A percentile compares a stretch with the other conserved stretches of the same genome.
Evolutionary conservation across 176 grass and related monocot species (phyloP).

Genomic region (Dendrocalamus sinicus): DNA sequence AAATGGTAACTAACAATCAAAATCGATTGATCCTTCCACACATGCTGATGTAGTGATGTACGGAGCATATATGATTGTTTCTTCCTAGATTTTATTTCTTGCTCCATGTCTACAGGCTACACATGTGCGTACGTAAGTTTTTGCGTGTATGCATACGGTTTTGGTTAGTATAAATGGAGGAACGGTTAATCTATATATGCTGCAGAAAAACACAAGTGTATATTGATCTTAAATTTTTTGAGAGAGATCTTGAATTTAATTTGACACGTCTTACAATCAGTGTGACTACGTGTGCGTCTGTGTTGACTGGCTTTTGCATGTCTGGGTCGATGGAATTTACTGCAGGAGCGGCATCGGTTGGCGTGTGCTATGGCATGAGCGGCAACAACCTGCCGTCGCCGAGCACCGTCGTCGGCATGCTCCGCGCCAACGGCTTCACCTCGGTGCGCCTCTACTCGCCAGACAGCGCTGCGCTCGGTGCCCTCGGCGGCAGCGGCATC

Average conservation of each 20-base stretch:
- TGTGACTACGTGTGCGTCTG: neutral
- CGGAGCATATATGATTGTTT: neutral
- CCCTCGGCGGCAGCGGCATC: slow-evolving; percentile 45
- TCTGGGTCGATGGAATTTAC: slow-evolving; percentile 21
- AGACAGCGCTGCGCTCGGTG: slow-evolving; percentile 5
- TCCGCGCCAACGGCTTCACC: slow-evolving; percentile 33
- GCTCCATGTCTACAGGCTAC: neutral
- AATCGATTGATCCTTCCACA: neutral
- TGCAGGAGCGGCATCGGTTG: slow-evolving; percentile 36
- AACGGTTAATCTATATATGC: neutral
- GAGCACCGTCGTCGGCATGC: slow-evolving; percentile 38
- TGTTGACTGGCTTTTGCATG: neutral
- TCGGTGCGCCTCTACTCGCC: slow-evolving; percentile 47
- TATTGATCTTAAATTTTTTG: neutral
- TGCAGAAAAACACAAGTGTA: neutral
- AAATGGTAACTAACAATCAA: neutral
- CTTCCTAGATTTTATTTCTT: neutral
- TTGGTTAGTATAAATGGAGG: slow-evolving; percentile 16
- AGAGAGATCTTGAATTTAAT: neutral
- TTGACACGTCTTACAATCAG: neutral
- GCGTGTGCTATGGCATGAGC: slow-evolving; percentile 55
- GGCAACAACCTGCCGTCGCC: slow-evolving; percentile 44
- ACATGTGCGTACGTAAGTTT: neutral
- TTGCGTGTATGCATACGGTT: neutral
- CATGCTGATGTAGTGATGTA: neutral